Percentiles rank a stretch among this genome's conserved stretches.
These are phyloP conservation scores for Suillus bovinus DNA, from an alignment of 768 basidiomycete species.

Conservation along the genomic window DNA sequence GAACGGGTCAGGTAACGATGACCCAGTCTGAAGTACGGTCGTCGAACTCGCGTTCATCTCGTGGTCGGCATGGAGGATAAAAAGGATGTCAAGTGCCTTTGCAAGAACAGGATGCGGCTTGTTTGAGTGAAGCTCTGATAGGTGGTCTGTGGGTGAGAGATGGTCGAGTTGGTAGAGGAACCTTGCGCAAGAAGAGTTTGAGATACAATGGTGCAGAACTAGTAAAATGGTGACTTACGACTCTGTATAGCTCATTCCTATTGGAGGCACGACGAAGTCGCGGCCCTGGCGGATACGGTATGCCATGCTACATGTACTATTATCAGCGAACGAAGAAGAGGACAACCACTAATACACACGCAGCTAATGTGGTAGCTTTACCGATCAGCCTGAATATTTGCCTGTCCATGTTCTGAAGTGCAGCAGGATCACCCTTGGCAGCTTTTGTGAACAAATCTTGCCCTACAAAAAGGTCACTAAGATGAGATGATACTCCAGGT, in stretches of 20 bases:
- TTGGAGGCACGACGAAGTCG: conserved; percentile 82
- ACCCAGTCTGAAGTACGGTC: conserved; percentile 84
- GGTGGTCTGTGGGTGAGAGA: conserved; percentile 40
- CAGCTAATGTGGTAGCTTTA: conserved; percentile 86
- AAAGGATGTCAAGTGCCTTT: conserved; percentile 85
- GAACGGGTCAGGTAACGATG: conserved; percentile 89
- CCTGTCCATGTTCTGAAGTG: conserved; percentile 84
- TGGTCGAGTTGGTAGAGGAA: conserved; percentile 94
- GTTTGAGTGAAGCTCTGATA: conserved; percentile 46
- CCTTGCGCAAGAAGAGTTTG: conserved; percentile 32
- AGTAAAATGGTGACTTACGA: conserved; percentile 45
- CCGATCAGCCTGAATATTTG: conserved; percentile 89
- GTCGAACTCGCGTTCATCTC: conserved; percentile 88
- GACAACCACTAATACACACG: conserved; percentile 48
- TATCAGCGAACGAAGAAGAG: not conserved
- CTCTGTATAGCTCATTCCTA: conserved; percentile 80
- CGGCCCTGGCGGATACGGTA: conserved; percentile 91
- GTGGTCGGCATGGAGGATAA: conserved; percentile 88
- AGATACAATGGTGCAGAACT: not conserved
- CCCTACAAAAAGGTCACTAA: conserved; percentile 40
- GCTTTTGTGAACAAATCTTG: conserved; percentile 77
- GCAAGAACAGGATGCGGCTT: conserved; percentile 81
- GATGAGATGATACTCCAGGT: not conserved
- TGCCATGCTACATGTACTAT: conserved; percentile 63
- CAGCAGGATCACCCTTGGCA: conserved; percentile 60